Conservation (phyloP, 164 flowering plant species). For the Vitis riparia region DNA sequence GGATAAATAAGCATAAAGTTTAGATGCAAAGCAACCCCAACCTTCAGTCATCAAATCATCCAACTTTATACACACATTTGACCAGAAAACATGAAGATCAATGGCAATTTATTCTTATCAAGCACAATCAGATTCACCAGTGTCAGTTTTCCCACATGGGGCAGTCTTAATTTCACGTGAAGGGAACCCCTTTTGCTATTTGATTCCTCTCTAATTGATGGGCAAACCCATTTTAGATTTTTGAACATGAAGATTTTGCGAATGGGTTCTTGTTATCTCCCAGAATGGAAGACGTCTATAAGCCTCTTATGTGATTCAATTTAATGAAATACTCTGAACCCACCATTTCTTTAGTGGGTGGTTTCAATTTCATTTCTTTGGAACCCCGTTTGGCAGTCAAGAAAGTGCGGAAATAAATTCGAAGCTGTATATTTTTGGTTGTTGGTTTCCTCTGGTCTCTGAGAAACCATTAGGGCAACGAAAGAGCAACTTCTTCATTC, state of each 20-base stretch:
- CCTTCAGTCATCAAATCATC: background rate
- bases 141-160: too few relatives aligned
- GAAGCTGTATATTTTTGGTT: background rate
- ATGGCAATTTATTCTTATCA: background rate
- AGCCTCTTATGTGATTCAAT: background rate
- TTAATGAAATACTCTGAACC: background rate
- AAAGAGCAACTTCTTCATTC: too few relatives aligned
- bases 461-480: too few relatives aligned
- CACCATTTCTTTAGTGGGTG: background rate
- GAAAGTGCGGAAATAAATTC: background rate
- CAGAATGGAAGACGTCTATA: background rate
- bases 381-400: too few relatives aligned
- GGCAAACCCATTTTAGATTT: background rate
- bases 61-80: background rate
- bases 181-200: background rate
- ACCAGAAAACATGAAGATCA: background rate
- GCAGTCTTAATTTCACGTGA: too few relatives aligned
- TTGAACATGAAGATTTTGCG: background rate
- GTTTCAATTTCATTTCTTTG: background rate
- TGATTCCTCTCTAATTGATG: background rate
- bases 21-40: background rate
- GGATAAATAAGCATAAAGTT: background rate
- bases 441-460: background rate
- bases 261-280: background rate
- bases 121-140: background rate